Evolutionary conservation across 768 basidiomycete genomes (phyloP).

Genomic region (Leccinum longicurvipes): DNA sequence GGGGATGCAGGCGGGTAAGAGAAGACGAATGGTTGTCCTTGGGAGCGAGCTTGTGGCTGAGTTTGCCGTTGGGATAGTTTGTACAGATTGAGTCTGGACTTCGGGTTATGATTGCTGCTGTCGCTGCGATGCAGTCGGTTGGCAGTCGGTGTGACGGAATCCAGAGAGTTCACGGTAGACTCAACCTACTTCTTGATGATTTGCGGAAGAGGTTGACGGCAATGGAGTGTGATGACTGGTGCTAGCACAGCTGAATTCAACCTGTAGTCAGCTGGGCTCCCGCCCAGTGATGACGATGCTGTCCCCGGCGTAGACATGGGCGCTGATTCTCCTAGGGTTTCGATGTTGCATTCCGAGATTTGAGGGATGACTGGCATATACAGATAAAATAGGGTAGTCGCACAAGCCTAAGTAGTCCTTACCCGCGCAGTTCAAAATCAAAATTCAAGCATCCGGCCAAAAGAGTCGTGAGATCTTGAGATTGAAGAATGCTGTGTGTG

Average conservation of each 20-base stretch:
- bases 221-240: background rate
- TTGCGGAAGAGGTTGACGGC: conserved; percentile 1
- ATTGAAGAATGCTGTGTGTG: too few species aligned
- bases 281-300: background rate
- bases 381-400: too few species aligned
- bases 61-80: background rate
- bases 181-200: background rate
- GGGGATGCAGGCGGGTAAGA: conserved; percentile 11
- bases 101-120: background rate
- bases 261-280: background rate
- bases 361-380: conserved; percentile 17
- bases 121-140: background rate
- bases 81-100: background rate
- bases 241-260: background rate
- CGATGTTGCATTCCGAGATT: background rate
- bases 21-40: conserved; percentile 1
- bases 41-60: background rate
- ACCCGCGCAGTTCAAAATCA: too few species aligned
- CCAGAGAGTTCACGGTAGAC: background rate
- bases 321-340: conserved; percentile 6
- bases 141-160: background rate
- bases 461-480: too few species aligned
- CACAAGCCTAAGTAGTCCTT: too few species aligned
- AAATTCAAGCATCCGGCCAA: too few species aligned
- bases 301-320: background rate